These are phyloP conservation scores for Cenococcum geophilum DNA, from an alignment of 495 filamentous ascomycete species.

Conservation along the genomic window DNA sequence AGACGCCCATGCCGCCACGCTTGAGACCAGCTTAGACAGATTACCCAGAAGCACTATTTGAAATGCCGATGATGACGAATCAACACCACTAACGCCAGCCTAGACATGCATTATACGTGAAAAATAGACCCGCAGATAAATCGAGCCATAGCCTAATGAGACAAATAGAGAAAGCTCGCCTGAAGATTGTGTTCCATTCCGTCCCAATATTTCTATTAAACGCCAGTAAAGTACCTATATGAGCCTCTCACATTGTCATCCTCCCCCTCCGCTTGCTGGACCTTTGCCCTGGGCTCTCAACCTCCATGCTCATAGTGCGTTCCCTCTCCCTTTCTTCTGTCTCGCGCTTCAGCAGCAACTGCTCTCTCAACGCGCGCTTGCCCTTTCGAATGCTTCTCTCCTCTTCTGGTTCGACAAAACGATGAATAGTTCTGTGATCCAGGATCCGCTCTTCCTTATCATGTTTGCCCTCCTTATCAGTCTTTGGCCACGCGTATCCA, in stretches of 20 bases:
- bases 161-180: neutral
- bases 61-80: neutral
- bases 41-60: constrained; percentile 1
- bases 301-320: neutral
- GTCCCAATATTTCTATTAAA: too few species aligned
- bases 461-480: constrained; percentile 61
- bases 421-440: constrained; percentile 40
- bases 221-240: neutral
- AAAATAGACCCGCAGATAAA: neutral
- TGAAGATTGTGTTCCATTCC: too few species aligned
- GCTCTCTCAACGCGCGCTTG: constrained; percentile 8
- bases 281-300: constrained; percentile 1
- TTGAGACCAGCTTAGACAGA: neutral
- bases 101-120: neutral
- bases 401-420: constrained; percentile 39
- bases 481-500: constrained; percentile 93
- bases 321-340: constrained; percentile 6
- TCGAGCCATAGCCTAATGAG: neutral
- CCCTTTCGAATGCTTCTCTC: constrained; percentile 35
- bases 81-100: neutral
- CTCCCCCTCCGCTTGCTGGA: neutral
- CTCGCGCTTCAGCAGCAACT: constrained; percentile 4
- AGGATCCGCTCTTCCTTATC: constrained; percentile 60
- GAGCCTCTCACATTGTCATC: constrained; percentile 6
- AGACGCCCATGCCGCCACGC: too few species aligned